These are phyloP conservation scores for Scedosporium dehoogii DNA, from an alignment of 2,329 filamentous ascomycete species.

Conservation along the genomic window DNA sequence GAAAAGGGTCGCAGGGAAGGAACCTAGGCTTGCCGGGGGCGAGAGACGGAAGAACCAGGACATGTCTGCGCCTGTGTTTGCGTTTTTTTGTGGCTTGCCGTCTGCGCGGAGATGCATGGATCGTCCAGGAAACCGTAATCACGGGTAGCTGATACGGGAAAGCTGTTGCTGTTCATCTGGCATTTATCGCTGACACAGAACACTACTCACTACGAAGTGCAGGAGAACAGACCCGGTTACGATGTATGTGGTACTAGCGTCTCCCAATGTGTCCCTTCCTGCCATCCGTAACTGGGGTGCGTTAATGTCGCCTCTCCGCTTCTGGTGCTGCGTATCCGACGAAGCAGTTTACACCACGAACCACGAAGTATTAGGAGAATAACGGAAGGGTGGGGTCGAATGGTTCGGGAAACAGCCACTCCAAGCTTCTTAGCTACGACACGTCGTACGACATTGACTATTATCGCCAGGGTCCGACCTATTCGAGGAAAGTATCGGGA, in stretches of 20 bases:
- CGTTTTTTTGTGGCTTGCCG: background rate
- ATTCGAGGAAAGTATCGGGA: background rate
- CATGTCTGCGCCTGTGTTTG: background rate
- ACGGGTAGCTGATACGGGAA: too few relatives aligned
- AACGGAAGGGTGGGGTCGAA: background rate
- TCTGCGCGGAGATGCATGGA: background rate
- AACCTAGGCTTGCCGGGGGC: background rate
- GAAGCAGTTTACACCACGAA: too few relatives aligned
- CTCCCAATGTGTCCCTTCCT: too few relatives aligned
- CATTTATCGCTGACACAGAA: too few relatives aligned
- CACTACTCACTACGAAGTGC: too few relatives aligned
- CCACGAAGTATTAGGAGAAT: too few relatives aligned
- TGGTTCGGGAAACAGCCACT: background rate
- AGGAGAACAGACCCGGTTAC: too few relatives aligned
- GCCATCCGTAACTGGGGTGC: too few relatives aligned
- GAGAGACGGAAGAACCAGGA: background rate
- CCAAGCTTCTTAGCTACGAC: background rate
- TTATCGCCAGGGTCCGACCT: background rate
- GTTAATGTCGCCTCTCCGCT: too few relatives aligned
- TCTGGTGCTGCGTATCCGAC: too few relatives aligned
- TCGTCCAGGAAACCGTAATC: background rate
- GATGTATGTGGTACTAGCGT: too few relatives aligned
- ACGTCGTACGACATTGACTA: background rate
- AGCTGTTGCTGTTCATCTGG: too few relatives aligned
- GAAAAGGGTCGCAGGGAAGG: background rate